Conservation (phyloP, 1,284 basidiomycete genomes). For the Puccinia coronata region DNA sequence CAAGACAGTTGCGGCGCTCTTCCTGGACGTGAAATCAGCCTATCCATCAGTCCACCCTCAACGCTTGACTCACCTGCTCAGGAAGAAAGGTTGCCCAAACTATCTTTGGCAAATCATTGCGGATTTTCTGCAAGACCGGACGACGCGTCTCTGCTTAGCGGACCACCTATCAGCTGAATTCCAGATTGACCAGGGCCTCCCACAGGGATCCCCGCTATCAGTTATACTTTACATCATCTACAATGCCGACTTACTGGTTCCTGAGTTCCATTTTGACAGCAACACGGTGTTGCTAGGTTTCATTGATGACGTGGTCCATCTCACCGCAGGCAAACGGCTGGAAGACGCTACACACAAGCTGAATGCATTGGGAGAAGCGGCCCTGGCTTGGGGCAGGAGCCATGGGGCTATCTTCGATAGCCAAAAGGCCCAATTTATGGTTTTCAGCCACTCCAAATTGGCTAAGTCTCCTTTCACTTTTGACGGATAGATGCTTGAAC, state of each 20-base stretch:
- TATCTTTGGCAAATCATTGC: not conserved
- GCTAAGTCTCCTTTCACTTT: not conserved
- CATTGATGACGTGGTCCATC: conserved; percentile 27
- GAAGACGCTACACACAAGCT: not conserved
- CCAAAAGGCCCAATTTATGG: not conserved
- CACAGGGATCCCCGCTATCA: conserved; percentile 17
- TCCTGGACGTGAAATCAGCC: conserved; percentile 24
- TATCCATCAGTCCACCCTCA: conserved; percentile 5
- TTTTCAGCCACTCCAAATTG: not conserved
- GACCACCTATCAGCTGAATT: not conserved
- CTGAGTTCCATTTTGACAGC: not conserved
- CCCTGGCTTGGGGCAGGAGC: not conserved
- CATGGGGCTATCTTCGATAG: conserved; percentile 38
- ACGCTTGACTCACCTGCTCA: not conserved
- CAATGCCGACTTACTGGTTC: conserved; percentile 6
- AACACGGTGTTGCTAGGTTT: not conserved
- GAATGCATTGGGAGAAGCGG: not conserved
- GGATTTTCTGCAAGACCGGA: not conserved
- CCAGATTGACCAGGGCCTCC: not conserved
- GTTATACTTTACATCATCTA: conserved; percentile 2
- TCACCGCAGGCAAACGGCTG: not conserved
- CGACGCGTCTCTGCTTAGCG: not conserved
- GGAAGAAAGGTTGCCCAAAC: not conserved
- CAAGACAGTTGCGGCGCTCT: not conserved
- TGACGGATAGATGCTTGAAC: not conserved